Evolutionary conservation across 192 early-diverging fungal genomes (phyloP), one percentile per base, ranked within the genome.

Genomic region (Coemansia sp.): DNA sequence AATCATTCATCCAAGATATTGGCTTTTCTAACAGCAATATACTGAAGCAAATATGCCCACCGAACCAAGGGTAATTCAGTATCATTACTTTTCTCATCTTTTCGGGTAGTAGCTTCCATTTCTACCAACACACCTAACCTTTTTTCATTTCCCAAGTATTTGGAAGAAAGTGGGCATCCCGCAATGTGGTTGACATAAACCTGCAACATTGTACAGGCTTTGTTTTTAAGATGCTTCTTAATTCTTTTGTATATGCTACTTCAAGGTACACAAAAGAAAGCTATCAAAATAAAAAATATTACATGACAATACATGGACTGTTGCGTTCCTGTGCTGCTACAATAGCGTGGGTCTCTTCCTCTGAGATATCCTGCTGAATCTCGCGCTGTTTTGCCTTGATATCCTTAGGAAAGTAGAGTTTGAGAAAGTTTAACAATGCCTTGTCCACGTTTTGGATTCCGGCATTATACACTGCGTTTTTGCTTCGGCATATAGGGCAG

Each of bases 381-480:
- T 90, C 90, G 47, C 77, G 73, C 47, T 85, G 83, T 56, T 88
- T 91, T 65, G 86, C 83, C 49, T 89, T 86, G 59, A 90, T 84
- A 71, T 93, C 92, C 57, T 83, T 83, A 38, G 89, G 89, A 64
- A 93, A 93, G 54, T 92, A 92, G 0, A 90, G 78, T 59, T 89
- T 83, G 64, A 93, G 65, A 23, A 91, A 89, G 59, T 89, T 90
- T 69, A 84, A 78, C 50, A 90, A 68, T 4, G 85, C 66, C 16
- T 81, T 68, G 58, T 93, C 90, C 16, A 92, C 63, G 50, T 90
- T 85, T 14, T 57, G 14, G 50, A 84, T 82, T 44, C 85, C 70
- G 0, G 90, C 92, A 3, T 80, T 80, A 26, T 71, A 60, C 0
- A 94, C 79, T 7, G 89, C 88, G 44, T 79, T 76, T 32, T 80